phyloP scores from a whole-genome alignment of 768 basidiomycete genomes.

The Amyloporia xantha region DNA sequence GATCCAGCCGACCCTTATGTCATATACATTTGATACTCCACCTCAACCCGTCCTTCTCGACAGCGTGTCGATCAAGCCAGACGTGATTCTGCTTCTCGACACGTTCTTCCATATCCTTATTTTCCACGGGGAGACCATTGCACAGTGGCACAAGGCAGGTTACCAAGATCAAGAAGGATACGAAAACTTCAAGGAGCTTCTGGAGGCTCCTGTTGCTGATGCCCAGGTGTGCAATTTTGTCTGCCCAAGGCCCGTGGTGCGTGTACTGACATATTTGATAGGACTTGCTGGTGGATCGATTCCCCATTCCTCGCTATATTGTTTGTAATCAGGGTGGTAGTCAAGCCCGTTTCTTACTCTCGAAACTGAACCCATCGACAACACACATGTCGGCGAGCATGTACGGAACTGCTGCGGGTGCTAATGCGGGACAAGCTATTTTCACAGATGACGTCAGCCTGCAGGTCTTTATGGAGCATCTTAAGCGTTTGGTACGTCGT shows the following conservation, averaged over 20 bases:
- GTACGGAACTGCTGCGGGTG: constrained; percentile 72
- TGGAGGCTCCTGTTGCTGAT: constrained; percentile 80
- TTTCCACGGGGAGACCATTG: constrained; percentile 96
- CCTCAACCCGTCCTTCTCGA: constrained; percentile 95
- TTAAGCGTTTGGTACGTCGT: constrained; percentile 77
- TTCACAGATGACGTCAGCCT: constrained; percentile 98
- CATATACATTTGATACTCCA: constrained; percentile 87
- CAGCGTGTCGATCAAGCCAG: constrained; percentile 95
- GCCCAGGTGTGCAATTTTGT: constrained; percentile 54
- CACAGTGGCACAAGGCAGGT: constrained; percentile 96
- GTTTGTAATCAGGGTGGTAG: constrained; percentile 96
- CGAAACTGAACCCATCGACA: constrained; percentile 95
- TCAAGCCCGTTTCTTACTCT: constrained; percentile 96
- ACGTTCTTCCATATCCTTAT: constrained; percentile 99
- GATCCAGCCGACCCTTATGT: constrained; percentile 99
- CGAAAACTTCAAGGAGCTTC: constrained; percentile 94
- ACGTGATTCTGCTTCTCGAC: constrained; percentile 93
- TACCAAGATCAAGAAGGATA: constrained; percentile 99
- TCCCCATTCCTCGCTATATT: constrained; percentile 96
- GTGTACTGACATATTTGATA: constrained; percentile 25
- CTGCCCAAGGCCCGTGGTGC: neutral
- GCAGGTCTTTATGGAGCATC: constrained; percentile 96
- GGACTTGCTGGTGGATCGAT: constrained; percentile 92
- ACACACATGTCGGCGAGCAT: constrained; percentile 92
- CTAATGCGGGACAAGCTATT: constrained; percentile 79